Conservation (phyloP, 2,329 filamentous ascomycete species). For the Penicillium sp. region DNA sequence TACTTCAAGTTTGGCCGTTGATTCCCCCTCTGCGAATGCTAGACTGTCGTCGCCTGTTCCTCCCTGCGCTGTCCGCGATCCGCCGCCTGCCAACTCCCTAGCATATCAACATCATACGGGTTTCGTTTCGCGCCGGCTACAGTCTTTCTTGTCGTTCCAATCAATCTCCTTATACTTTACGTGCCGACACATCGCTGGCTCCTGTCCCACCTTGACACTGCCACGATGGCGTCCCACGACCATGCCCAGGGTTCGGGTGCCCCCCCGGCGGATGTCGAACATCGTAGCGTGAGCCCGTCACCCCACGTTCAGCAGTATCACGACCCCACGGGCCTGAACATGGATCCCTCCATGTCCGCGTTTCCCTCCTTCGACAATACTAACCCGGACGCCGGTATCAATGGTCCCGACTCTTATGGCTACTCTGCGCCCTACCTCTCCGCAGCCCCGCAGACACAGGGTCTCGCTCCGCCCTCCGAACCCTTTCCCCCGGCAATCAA, state of each 20-base stretch:
- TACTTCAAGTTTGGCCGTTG: not conserved
- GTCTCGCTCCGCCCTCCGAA: slow-evolving; percentile 29
- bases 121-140: not conserved
- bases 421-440: slow-evolving; percentile 38
- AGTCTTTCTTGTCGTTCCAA: not conserved
- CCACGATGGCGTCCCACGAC: slow-evolving; percentile 35
- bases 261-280: slow-evolving; percentile 36
- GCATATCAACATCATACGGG: not conserved
- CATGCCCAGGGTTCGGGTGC: slow-evolving; percentile 36
- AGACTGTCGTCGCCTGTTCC: slow-evolving; percentile 1
- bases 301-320: slow-evolving; percentile 42
- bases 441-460: slow-evolving; percentile 29
- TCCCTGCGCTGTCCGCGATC: not conserved
- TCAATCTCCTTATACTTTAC: not conserved
- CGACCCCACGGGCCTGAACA: slow-evolving; percentile 32
- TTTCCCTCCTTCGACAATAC: slow-evolving; percentile 33
- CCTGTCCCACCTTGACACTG: not conserved
- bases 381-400: slow-evolving; percentile 26
- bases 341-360: slow-evolving; percentile 38
- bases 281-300: slow-evolving; percentile 45
- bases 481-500: slow-evolving; percentile 29
- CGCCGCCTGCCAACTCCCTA: not conserved
- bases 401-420: slow-evolving; percentile 36
- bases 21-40: slow-evolving; percentile 16
- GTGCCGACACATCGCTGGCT: not conserved